These are phyloP conservation scores for Blastobotrys peoriensis DNA, from an alignment of 805 yeast genomes.

Conservation along the genomic window DNA sequence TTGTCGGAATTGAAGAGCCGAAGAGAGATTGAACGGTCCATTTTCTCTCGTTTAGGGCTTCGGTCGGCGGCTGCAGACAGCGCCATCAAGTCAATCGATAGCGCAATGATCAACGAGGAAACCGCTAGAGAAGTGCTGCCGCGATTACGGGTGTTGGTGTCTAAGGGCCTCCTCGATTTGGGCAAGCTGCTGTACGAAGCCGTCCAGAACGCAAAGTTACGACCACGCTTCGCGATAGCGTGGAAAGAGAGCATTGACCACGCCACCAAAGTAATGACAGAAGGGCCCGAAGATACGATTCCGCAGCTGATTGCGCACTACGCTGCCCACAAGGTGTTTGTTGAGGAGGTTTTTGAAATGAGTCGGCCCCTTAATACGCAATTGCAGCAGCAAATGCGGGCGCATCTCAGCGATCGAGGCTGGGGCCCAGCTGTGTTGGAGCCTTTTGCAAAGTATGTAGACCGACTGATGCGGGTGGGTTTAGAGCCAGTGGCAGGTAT, in stretches of 20 bases:
- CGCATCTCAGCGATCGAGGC: not conserved
- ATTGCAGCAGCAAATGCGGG: not conserved
- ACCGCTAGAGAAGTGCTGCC: not conserved
- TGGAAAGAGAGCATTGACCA: constrained; percentile 12
- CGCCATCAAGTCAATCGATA: not conserved
- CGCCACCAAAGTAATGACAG: constrained; percentile 7
- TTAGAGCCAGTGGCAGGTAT: constrained; percentile 12
- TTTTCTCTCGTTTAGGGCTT: not conserved
- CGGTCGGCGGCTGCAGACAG: not conserved
- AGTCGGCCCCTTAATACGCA: not conserved
- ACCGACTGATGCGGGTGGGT: constrained; percentile 25
- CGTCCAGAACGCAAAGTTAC: not conserved
- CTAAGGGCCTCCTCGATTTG: not conserved
- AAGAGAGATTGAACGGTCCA: not conserved
- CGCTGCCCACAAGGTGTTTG: not conserved
- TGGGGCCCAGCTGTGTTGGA: constrained; percentile 17
- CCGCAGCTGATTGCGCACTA: constrained; percentile 1
- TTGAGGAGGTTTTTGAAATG: not conserved
- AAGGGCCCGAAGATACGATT: not conserved
- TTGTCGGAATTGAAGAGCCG: not conserved
- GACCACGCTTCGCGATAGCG: not conserved
- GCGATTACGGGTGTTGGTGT: not conserved
- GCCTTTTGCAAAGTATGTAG: constrained; percentile 26
- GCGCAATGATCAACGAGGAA: not conserved
- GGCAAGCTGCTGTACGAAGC: not conserved